Evolutionary conservation across 2,329 filamentous ascomycete genomes (phyloP).

Genomic region (Fusarium clavum): DNA sequence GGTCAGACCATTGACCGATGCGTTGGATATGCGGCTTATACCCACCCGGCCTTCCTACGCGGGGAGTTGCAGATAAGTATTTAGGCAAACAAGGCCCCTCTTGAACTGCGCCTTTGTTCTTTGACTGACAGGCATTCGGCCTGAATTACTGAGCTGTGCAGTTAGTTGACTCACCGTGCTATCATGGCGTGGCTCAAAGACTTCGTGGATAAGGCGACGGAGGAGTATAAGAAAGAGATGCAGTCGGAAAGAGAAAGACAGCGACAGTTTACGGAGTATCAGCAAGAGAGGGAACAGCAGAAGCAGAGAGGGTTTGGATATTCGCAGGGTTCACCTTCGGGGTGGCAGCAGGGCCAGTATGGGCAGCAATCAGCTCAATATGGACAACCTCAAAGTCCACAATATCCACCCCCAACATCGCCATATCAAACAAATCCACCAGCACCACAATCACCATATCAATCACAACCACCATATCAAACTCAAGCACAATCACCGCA

Average conservation of each 20-base stretch:
- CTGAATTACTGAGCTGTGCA: too few relatives aligned
- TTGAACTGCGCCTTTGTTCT: too few relatives aligned
- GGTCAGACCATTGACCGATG: conserved; percentile 1
- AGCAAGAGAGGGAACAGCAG: conserved; percentile 28
- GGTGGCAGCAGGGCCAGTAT: conserved; percentile 14
- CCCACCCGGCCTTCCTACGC: neutral
- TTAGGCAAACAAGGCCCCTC: neutral
- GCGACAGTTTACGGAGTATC: conserved; percentile 30
- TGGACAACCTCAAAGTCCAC: conserved; percentile 4
- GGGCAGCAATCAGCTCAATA: conserved; percentile 2
- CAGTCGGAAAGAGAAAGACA: conserved; percentile 22
- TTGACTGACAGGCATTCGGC: too few relatives aligned
- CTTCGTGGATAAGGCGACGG: conserved; percentile 41
- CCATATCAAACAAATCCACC: neutral
- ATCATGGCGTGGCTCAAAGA: conserved; percentile 42
- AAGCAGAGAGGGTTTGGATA: neutral
- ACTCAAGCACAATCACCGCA: neutral
- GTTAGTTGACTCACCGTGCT: neutral
- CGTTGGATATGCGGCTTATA: conserved; percentile 3
- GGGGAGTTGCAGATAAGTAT: neutral
- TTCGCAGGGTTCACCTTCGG: conserved; percentile 2
- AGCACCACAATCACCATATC: neutral
- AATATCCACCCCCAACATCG: conserved; percentile 2
- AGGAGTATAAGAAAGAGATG: conserved; percentile 37
- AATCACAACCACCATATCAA: neutral